Conservation (phyloP, 2,329 filamentous ascomycete genomes). For the Aspergillus flavus region DNA sequence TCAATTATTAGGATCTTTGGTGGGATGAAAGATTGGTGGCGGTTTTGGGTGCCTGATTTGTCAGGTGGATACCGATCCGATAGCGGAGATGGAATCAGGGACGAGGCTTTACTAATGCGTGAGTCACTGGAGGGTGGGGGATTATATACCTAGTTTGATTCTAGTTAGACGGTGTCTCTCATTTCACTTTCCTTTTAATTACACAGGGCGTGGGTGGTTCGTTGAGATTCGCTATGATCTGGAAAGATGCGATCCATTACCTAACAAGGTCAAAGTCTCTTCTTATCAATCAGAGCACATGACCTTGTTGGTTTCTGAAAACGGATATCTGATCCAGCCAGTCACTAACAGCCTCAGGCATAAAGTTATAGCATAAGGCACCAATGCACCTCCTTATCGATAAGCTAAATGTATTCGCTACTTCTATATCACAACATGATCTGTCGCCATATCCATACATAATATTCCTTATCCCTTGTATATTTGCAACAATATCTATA, state of each 20-base stretch:
- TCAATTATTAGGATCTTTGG: not conserved
- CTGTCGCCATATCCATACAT: not conserved
- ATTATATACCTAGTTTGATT: not conserved
- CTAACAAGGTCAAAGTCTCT: not conserved
- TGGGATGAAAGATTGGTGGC: not conserved
- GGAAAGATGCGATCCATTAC: not conserved
- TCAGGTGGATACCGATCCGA: constrained; percentile 1
- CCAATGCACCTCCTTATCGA: not conserved
- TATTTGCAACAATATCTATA: not conserved
- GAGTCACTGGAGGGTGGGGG: not conserved
- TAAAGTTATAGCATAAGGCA: not conserved
- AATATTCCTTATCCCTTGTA: not conserved
- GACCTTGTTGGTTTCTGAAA: not conserved
- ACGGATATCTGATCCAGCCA: not conserved
- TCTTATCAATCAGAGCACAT: constrained; percentile 1
- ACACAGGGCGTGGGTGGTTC: not conserved
- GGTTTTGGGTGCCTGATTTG: not conserved
- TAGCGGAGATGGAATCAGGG: not conserved
- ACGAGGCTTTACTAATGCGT: not conserved
- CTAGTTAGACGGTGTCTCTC: not conserved
- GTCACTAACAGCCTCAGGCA: not conserved
- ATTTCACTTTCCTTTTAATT: not conserved
- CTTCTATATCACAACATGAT: not conserved
- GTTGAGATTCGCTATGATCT: not conserved
- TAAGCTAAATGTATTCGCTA: not conserved